Evolutionary conservation across 2,329 filamentous ascomycete genomes (phyloP).

Genomic region (Exophiala lecanii-corni): DNA sequence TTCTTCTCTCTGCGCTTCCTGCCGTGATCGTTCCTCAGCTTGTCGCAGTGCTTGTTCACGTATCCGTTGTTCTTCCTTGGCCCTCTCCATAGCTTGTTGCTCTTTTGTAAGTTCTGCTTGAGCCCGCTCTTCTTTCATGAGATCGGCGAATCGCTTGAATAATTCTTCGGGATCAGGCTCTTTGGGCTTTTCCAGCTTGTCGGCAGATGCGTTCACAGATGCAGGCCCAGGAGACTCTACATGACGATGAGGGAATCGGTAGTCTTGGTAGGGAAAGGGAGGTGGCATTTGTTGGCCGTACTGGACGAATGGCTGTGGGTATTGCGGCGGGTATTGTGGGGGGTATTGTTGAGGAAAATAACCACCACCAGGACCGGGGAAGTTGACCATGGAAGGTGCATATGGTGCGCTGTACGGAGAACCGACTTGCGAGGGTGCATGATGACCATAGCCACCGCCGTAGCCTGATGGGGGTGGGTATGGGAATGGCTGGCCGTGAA

Average conservation of each 20-base stretch:
- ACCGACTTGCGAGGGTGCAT: conserved; percentile 20
- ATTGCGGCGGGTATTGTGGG: conserved; percentile 28
- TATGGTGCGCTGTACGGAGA: conserved; percentile 29
- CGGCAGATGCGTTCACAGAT: conserved; percentile 18
- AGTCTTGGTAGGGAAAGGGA: conserved; percentile 28
- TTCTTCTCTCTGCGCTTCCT: conserved; percentile 32
- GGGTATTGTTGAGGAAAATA: conserved; percentile 34
- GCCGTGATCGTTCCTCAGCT: conserved; percentile 21
- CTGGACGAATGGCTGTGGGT: conserved; percentile 34
- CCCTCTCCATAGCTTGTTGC: conserved; percentile 34
- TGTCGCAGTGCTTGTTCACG: conserved; percentile 30
- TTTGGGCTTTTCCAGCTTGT: conserved; percentile 42
- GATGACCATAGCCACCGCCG: conserved; percentile 11
- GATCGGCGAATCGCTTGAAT: conserved; percentile 53
- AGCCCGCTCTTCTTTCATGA: conserved; percentile 37
- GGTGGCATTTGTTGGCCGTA: conserved; percentile 34
- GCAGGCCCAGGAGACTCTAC: conserved; percentile 39
- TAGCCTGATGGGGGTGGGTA: conserved; percentile 18
- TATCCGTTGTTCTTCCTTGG: conserved; percentile 41
- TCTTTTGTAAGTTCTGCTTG: conserved; percentile 18
- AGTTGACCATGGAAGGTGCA: conserved; percentile 37
- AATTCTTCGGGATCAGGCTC: conserved; percentile 54
- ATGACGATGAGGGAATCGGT: conserved; percentile 26
- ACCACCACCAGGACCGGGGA: conserved; percentile 25
- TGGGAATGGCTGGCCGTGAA: conserved; percentile 16